These are phyloP conservation scores for Calonectria montana DNA, from an alignment of 2,329 filamentous ascomycete species.

Conservation along the genomic window DNA sequence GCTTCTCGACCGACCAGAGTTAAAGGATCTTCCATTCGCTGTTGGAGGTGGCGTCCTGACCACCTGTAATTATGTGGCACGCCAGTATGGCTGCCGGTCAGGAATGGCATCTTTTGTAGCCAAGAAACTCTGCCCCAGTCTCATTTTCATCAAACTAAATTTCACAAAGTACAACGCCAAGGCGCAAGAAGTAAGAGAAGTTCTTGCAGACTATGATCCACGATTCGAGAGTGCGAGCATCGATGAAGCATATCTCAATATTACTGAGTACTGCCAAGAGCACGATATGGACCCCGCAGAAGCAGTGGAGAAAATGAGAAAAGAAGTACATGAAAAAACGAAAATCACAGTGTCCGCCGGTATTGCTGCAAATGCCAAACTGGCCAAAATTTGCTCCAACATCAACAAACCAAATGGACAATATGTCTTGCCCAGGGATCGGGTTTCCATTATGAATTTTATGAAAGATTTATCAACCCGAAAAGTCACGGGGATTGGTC, in stretches of 20 bases:
- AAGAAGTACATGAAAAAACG: slow-evolving; percentile 79
- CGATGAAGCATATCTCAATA: slow-evolving; percentile 96
- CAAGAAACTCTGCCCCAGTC: slow-evolving; percentile 88
- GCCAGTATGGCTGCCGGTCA: slow-evolving; percentile 89
- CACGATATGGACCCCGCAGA: slow-evolving; percentile 77
- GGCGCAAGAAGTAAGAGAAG: slow-evolving; percentile 84
- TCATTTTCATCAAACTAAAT: slow-evolving; percentile 85
- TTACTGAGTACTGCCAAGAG: slow-evolving; percentile 84
- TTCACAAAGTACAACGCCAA: slow-evolving; percentile 93
- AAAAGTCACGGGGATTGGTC: slow-evolving; percentile 95
- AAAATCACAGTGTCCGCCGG: slow-evolving; percentile 93
- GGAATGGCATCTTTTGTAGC: slow-evolving; percentile 98
- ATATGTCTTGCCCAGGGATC: slow-evolving; percentile 78
- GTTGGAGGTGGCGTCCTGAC: slow-evolving; percentile 79
- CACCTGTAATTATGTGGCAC: slow-evolving; percentile 86
- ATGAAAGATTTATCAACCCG: slow-evolving; percentile 86
- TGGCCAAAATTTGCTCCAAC: slow-evolving; percentile 96
- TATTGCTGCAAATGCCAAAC: slow-evolving; percentile 90
- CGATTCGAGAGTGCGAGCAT: slow-evolving; percentile 94
- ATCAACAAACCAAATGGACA: slow-evolving; percentile 97
- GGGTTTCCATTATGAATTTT: slow-evolving; percentile 82
- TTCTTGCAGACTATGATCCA: slow-evolving; percentile 89
- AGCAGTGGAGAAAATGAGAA: slow-evolving; percentile 80
- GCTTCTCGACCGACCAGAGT: slow-evolving; percentile 83
- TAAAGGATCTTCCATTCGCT: slow-evolving; percentile 89